Conservation (phyloP, 176 grass and related monocot species). For the Carex cristatella region DNA sequence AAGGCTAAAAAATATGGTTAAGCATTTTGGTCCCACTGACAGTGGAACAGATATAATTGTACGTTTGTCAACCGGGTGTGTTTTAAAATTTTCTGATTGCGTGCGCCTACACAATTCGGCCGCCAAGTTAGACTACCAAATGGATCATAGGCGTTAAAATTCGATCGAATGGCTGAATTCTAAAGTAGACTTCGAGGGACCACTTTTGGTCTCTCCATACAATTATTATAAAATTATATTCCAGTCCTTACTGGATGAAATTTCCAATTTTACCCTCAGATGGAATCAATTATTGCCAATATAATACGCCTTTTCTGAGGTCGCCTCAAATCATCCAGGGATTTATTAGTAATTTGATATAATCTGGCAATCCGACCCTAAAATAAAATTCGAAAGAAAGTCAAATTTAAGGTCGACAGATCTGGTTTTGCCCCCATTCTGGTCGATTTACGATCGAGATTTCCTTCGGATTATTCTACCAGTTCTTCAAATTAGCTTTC, state of each 20-base stretch:
- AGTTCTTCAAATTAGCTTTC: conserved; percentile 25
- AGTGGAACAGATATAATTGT: not conserved
- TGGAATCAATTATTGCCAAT: conserved; percentile 1
- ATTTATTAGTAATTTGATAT: conserved; percentile 16
- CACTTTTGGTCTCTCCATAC: not conserved
- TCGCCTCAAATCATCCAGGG: not conserved
- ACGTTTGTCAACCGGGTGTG: not conserved
- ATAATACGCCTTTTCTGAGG: not conserved
- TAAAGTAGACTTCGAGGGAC: not conserved
- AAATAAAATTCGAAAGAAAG: conserved; percentile 23
- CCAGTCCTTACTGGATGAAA: not conserved
- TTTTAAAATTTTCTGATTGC: not conserved
- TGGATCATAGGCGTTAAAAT: not conserved
- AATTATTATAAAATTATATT: conserved; percentile 5
- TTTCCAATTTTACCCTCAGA: not conserved
- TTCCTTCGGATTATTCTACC: not conserved
- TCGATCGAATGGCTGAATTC: conserved; percentile 5
- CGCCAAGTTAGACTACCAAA: conserved; percentile 18
- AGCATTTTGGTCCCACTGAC: not conserved
- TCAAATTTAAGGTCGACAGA: conserved; percentile 13
- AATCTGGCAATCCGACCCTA: not conserved
- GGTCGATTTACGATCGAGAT: conserved; percentile 16
- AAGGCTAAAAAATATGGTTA: too few relatives aligned
- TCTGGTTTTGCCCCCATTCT: conserved; percentile 27
- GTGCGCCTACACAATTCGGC: not conserved